These are phyloP conservation scores for Ascobolus immersus DNA, from an alignment of 495 filamentous ascomycete species.

Conservation along the genomic window DNA sequence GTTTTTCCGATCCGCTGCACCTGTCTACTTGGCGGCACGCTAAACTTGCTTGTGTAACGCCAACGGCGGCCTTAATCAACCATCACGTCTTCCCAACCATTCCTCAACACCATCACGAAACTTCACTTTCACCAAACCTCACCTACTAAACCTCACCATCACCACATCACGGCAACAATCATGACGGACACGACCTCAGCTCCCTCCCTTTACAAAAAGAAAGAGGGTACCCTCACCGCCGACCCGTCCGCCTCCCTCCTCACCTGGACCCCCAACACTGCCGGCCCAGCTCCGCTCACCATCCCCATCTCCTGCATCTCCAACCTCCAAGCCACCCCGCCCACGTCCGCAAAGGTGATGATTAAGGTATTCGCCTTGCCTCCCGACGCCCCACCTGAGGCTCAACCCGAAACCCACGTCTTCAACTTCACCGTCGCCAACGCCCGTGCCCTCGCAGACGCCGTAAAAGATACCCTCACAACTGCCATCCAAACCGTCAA, in stretches of 20 bases:
- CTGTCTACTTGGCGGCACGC: no score
- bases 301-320: slow-evolving; percentile 52
- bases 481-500: slow-evolving; percentile 46
- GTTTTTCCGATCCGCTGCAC: no score
- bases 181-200: no score
- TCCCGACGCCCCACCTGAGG: slow-evolving; percentile 19
- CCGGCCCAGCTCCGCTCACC: slow-evolving; percentile 30
- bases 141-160: no score
- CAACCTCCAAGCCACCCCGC: slow-evolving; percentile 84
- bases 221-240: slow-evolving; percentile 62
- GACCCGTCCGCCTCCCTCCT: slow-evolving; percentile 40
- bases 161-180: no score
- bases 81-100: no score
- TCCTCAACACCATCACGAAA: no score
- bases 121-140: no score
- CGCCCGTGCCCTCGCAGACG: slow-evolving; percentile 59
- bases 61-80: no score
- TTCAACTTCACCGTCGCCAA: slow-evolving; percentile 64
- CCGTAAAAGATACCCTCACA: slow-evolving; percentile 60
- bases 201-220: slow-evolving; percentile 98
- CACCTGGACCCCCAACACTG: slow-evolving; percentile 48
- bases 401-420: slow-evolving; percentile 40
- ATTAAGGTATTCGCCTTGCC: slow-evolving; percentile 58
- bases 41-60: no score
- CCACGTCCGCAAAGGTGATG: slow-evolving; percentile 59